Evolutionary conservation across 1,284 basidiomycete species (phyloP), one percentile per base, ranked within the genome.

Genomic region (Marasmius sp.): DNA sequence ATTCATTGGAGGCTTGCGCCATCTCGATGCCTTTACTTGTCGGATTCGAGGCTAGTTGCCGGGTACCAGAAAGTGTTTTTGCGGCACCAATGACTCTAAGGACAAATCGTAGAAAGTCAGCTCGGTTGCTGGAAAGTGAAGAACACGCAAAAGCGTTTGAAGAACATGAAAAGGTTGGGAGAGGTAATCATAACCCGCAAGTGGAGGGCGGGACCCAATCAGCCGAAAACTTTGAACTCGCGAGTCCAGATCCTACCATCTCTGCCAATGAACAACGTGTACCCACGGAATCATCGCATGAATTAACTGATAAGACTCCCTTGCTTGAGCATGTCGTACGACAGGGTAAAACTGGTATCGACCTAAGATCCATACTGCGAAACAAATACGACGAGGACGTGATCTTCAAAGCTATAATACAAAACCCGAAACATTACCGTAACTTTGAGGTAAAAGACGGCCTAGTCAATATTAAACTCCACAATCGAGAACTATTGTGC

Each of bases 401-500:
- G 1, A 34, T 65, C 11, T 66, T 69, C 37, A 55, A 60, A 7
- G 38, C 39, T 9, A 43, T 68, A 1, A n/a, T 66, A 6, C 38
- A 62, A 4, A 60, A 60, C 8, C 66, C 64, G 6, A 61, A 57
- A 6, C 37, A 58, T 0, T 67, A 61, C 39, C 47, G 54, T 6
- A 67, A 67, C 64, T 68, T 68, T 55, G 60, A 59, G 22, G 52
- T 68, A 45, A 48, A 56, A 20, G 52, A 67, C 51, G 66, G 65
- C n/a, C 49, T 67, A 12, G 11, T 68, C 2, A 66, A 63, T 45
- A 20, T 66, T n/a, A 66, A 62, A 52, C 9, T 37, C 3, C 45
- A 51, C 12, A 63, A 62, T 48, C 37, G 47, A 20, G 38, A 57
- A 14, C 37, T 65, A 10, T 49, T 69, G 6, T 68, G 68, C 50